phyloP scores from a whole-genome alignment of 805 yeast species.

The Lipomyces yamadae region DNA sequence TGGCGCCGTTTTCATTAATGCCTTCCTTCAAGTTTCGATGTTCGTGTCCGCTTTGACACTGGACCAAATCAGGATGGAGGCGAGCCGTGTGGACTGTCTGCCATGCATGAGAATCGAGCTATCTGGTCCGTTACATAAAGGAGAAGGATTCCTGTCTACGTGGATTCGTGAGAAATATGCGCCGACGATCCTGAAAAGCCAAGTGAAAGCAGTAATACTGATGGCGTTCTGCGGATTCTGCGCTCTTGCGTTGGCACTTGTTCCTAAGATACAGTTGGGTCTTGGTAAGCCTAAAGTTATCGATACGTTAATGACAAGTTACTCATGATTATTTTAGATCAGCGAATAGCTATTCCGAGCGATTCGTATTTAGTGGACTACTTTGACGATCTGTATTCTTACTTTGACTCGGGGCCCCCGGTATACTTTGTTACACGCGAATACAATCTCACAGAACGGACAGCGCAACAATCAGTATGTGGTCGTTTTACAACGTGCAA shows the following conservation, averaged over 20 bases:
- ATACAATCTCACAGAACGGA: slow-evolving; percentile 63
- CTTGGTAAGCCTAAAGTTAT: slow-evolving; percentile 45
- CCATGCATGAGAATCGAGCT: slow-evolving; percentile 56
- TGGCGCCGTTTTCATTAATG: slow-evolving; percentile 78
- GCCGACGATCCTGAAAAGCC: slow-evolving; percentile 59
- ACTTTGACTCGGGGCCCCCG: slow-evolving; percentile 89
- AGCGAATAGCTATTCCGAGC: slow-evolving; percentile 81
- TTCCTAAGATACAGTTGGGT: slow-evolving; percentile 77
- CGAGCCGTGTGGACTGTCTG: slow-evolving; percentile 61
- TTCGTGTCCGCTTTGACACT: slow-evolving; percentile 73
- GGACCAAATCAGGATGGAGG: slow-evolving; percentile 67
- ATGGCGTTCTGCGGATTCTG: slow-evolving; percentile 64
- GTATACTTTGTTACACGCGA: slow-evolving; percentile 80
- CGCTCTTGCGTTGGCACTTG: slow-evolving; percentile 66
- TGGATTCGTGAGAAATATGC: slow-evolving; percentile 60
- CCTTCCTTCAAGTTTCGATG: slow-evolving; percentile 76
- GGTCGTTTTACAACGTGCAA: slow-evolving; percentile 87
- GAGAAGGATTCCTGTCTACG: slow-evolving; percentile 43
- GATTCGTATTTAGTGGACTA: slow-evolving; percentile 82
- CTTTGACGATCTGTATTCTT: slow-evolving; percentile 73
- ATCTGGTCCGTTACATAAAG: slow-evolving; percentile 29
- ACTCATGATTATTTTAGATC: slow-evolving; percentile 54
- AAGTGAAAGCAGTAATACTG: slow-evolving; percentile 55
- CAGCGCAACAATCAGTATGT: slow-evolving; percentile 74
- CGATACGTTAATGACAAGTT: neutral